A percentile compares a stretch with the other conserved stretches of the same genome.
These are phyloP conservation scores for Boletus insuetus DNA, from an alignment of 768 basidiomycete genomes.

Conservation along the genomic window DNA sequence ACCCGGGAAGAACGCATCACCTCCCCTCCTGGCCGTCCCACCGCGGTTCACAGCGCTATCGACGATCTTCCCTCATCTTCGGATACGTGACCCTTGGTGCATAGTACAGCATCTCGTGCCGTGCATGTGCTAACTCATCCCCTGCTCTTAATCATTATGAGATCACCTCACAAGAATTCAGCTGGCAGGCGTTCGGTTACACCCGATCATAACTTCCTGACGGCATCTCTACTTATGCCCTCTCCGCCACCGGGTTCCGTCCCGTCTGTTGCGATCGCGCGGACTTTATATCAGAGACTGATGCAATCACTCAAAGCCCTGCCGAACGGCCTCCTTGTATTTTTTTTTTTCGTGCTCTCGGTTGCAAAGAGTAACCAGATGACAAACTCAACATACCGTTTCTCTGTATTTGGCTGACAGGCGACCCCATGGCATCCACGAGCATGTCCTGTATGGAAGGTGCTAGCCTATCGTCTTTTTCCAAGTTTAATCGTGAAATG, in stretches of 20 bases:
- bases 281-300: slow-evolving; percentile 20
- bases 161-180: slow-evolving; percentile 13
- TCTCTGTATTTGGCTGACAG: slow-evolving; percentile 3
- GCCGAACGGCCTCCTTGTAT: slow-evolving; percentile 18
- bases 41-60: slow-evolving; percentile 14
- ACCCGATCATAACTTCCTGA: slow-evolving; percentile 26
- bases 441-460: slow-evolving; percentile 20
- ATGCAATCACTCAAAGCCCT: slow-evolving; percentile 23
- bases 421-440: slow-evolving; percentile 11
- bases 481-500: slow-evolving; percentile 20
- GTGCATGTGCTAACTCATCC: slow-evolving; percentile 15
- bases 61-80: slow-evolving; percentile 9
- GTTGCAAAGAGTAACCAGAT: slow-evolving; percentile 11
- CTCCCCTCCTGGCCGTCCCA: background rate
- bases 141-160: slow-evolving; percentile 13
- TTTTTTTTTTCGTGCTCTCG: slow-evolving; percentile 8
- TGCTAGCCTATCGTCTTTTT: slow-evolving; percentile 19
- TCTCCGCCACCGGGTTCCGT: slow-evolving; percentile 29
- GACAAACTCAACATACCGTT: slow-evolving; percentile 7
- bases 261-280: slow-evolving; percentile 25
- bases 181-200: slow-evolving; percentile 18
- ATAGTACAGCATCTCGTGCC: slow-evolving; percentile 19
- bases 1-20: background rate
- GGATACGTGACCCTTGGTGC: slow-evolving; percentile 22
- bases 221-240: slow-evolving; percentile 20